Percentiles rank a stretch among this genome's conserved stretches.
These are phyloP conservation scores for Anthracocystis panici-leucophaei DNA, from an alignment of 1,284 basidiomycete genomes.

Conservation along the genomic window DNA sequence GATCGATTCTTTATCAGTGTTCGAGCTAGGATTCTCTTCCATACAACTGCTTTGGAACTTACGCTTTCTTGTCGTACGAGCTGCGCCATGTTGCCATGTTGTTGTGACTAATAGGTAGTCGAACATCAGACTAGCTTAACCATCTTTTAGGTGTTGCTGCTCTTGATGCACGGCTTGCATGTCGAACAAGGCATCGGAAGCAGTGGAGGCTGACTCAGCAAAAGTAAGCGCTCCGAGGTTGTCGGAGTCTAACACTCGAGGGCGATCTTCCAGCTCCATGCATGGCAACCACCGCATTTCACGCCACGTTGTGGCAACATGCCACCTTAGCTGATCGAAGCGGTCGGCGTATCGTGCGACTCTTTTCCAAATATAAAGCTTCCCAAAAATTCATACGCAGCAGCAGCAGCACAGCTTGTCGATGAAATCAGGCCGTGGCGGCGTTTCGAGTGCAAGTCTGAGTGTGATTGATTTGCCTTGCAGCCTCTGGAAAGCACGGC, in stretches of 20 bases:
- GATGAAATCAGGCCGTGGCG: slow-evolving; percentile 2
- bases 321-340: neutral
- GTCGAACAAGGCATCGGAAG: neutral
- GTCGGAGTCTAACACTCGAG: neutral
- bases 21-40: neutral
- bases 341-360: neutral
- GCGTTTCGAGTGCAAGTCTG: too few relatives aligned
- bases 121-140: neutral
- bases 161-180: slow-evolving; percentile 12
- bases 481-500: too few relatives aligned
- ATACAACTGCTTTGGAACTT: neutral
- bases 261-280: neutral
- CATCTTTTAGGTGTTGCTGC: neutral
- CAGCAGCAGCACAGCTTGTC: neutral
- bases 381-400: neutral
- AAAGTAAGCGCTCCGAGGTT: neutral
- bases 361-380: slow-evolving; percentile 5
- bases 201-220: slow-evolving; percentile 16
- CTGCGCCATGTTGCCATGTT: slow-evolving; percentile 13
- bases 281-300: neutral
- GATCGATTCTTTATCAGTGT: slow-evolving; percentile 15
- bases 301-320: neutral
- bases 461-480: too few relatives aligned
- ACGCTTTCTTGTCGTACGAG: slow-evolving; percentile 28
- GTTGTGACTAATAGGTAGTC: neutral